Conservation (phyloP, 2,329 filamentous ascomycete genomes). For the Fusarium secorum region DNA sequence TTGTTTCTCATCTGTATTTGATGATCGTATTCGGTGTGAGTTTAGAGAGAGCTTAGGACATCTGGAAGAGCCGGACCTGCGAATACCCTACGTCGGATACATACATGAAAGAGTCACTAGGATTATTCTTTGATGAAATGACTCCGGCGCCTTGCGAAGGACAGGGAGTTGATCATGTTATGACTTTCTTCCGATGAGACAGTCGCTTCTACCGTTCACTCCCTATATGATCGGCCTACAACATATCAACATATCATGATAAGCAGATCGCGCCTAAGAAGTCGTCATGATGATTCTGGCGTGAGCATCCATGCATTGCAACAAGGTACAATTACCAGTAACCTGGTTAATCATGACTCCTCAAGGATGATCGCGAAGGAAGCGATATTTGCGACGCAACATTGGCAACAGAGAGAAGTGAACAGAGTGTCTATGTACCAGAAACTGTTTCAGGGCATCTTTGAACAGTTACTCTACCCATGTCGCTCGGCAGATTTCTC, state of each 20-base stretch:
- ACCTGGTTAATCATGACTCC: neutral
- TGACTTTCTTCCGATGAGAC: neutral
- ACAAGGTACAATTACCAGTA: neutral
- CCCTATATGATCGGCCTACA: neutral
- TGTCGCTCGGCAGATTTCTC: neutral
- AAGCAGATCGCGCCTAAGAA: neutral
- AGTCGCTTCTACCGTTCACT: neutral
- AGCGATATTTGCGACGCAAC: conserved; percentile 15
- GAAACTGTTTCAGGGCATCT: conserved; percentile 5
- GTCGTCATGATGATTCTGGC: neutral
- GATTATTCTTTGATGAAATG: neutral
- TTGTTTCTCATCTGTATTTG: neutral
- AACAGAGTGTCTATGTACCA: neutral
- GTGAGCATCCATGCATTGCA: neutral
- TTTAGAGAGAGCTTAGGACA: neutral
- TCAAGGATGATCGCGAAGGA: neutral
- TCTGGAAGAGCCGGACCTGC: neutral
- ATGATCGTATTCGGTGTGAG: neutral
- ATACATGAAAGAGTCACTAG: neutral
- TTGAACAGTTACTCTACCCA: neutral
- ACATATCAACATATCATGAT: neutral
- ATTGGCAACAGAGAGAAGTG: neutral
- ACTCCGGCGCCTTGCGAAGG: neutral
- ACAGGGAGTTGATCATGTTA: neutral
- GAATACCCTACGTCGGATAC: neutral